Evolutionary conservation across 495 filamentous ascomycete genomes (phyloP).

Genomic region (Friedmanniomyces endolithicus): DNA sequence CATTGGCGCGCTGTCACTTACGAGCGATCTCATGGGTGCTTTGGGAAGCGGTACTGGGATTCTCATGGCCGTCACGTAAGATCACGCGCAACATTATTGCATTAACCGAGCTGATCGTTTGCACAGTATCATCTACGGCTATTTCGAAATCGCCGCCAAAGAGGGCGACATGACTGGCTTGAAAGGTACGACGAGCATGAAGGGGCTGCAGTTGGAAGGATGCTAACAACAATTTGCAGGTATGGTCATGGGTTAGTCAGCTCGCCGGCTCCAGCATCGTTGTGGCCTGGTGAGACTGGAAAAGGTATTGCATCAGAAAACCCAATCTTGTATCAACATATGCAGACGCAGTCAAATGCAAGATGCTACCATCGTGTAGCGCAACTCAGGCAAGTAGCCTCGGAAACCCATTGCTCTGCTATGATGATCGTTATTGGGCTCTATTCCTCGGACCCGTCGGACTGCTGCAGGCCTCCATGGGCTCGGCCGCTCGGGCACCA

Average conservation of each 20-base stretch:
- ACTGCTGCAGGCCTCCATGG: too few relatives aligned
- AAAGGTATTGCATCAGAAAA: neutral
- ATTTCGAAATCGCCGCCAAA: slow-evolving; percentile 98
- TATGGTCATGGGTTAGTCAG: slow-evolving; percentile 2
- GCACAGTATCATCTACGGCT: slow-evolving; percentile 37
- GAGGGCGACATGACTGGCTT: slow-evolving; percentile 89
- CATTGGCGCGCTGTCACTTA: slow-evolving; percentile 94
- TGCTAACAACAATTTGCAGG: neutral
- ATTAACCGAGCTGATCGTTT: neutral
- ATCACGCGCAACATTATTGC: slow-evolving; percentile 42
- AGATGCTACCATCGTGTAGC: neutral
- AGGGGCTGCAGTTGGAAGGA: neutral
- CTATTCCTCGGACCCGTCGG: too few relatives aligned
- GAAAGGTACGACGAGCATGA: slow-evolving; percentile 62
- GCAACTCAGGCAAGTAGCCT: neutral
- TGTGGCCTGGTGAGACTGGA: neutral
- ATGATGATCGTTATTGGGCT: too few relatives aligned
- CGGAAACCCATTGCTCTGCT: too few relatives aligned
- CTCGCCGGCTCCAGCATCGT: neutral
- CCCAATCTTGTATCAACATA: neutral
- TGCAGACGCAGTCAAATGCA: neutral
- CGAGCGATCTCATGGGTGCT: slow-evolving; percentile 89
- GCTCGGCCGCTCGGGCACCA: too few relatives aligned
- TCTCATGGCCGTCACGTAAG: slow-evolving; percentile 97
- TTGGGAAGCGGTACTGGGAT: slow-evolving; percentile 96